Evolutionary conservation across 1,284 basidiomycete genomes (phyloP), one percentile per base, ranked within the genome.

Genomic region (Stygiomarasmius scandens): DNA sequence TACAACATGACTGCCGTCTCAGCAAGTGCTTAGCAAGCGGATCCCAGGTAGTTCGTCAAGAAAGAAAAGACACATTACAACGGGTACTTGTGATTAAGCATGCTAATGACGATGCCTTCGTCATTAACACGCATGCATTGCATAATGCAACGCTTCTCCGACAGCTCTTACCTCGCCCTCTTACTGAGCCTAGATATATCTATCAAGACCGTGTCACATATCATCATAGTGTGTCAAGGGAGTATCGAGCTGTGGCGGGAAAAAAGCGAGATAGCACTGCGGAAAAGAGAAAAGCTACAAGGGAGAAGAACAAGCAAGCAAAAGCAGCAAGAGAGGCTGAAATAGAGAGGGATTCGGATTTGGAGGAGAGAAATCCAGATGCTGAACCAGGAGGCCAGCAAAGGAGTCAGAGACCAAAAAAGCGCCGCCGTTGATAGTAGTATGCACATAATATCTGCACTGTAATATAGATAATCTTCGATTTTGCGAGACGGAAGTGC

Each of bases 81-180:
- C 20, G 5, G 10, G 16, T 19, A 14, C 8, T 12, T 2, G 22
- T 47, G 3, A 54, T 67, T 29, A 16, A 46, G 6, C 65, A 68
- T 49, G 8, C 19, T 0, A 45, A 57, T 22, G 45, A 52, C 9
- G 38, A 57, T 19, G 50, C 34, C 9, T 67, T 57, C 52, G 20
- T 66, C 23, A 36, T 68, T 34, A 68, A 68, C 45, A 63, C 62
- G 58, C 62, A 64, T 58, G 63, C 61, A 4, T 53, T 68, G 8
- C 66, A 68, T 50, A 67, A 68, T 54, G 59, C 60, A 2, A 55
- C 53, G n/a, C 55, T 61, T 1, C 24, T 68, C n/a, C 60, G 60
- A 3, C 19, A 47, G 66, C 66, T 56, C 70, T 75, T 32, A 74
- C 79, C 19, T 74, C 75, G 20, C 70, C 73, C 12, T 75, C 79